Evolutionary conservation across 148 eudicot species (phyloP), one percentile per base, ranked within the genome.

Genomic region (Salicornia ramosissima): DNA sequence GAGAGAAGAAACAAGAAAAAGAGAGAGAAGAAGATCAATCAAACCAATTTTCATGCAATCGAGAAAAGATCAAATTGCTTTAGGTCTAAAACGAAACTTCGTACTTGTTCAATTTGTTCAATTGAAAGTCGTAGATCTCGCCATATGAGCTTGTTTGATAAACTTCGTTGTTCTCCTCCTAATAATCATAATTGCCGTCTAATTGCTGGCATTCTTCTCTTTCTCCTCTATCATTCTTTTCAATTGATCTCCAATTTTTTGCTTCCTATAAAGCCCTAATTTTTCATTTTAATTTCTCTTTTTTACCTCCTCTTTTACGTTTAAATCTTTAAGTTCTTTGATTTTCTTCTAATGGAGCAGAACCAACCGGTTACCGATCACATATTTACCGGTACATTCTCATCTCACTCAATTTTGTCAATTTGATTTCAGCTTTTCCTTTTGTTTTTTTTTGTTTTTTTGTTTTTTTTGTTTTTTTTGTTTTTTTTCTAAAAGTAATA

Each of bases 141-240:
- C 26, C 80, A 50, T 18, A 77, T 77, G 80, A 77, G 80, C 69
- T 71, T 71, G 64, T 72, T 71, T 67, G 80, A 72, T 42, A 77
- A 66, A 40, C 58, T 77, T 43, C 72, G 76, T 29, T 72, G 68
- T 71, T 77, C 80, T 39, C 63, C 80, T 28, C 63, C 75, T n/a
- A 39, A 71, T 45, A 51, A 49, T 67, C 76, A 77, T 77, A 77
- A 68, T 77, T 66, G 80, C 80, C 80, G 80, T 63, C 66, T 77
- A 5, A 72, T 77, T n/a, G 62, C 68, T 43, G 80, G 72, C 76
- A 75, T 75, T 75, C 52, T 75, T 54, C 73, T 75, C 45, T 77
- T 77, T 21, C 62, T 77, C 43, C 68, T 77, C 24, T 71, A 66
- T 71, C 72, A 71, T 66, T 71, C 75, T 29, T 49, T 26, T 4